Evolutionary conservation across 2,329 filamentous ascomycete genomes (phyloP), one percentile per base, ranked within the genome.

Genomic region (Dactylonectria estremocensis): DNA sequence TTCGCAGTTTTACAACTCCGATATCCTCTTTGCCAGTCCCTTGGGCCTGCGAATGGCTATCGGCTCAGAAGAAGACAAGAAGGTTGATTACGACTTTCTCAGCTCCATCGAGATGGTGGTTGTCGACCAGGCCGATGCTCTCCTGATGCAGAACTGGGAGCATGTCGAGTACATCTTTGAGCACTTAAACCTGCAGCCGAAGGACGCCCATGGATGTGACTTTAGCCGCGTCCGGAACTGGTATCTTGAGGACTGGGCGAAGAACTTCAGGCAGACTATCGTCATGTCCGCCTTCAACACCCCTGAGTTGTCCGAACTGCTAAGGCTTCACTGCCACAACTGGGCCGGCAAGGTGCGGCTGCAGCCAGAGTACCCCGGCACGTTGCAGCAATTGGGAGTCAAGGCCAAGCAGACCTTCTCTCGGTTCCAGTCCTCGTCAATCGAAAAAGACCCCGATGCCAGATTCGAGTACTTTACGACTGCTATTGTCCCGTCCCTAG

Each of bases 111-210:
- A 99, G 81, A 82, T 99, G 58, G 91, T 96, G 35, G 87, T 98
- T 53, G 87, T 97, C 68, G 96, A 99, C 79, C 95, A 98, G 81
- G 92, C 94, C 13, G 95, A 98, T 80, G 95, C 95, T 0, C 88
- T 98, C 48, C 89, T 97, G 9, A 98, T 98, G 95, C 96, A 99
- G 80, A 98, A 97, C 80, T 98, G 95, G 95, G 95, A 98, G 77
- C 95, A 99, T 78, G 89, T 98, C 68, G 93, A 97, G 79, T 93
- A 93, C 79, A 93, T 98, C 74, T 95, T 98, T 77, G 91, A 94
- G 69, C 94, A 97, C 79, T 88, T 99, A 69, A 99, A 99, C 79
- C 86, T 93, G 22, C 94, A 97, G 76, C 95, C 96, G 43, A 94
- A 92, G 77, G 93, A 97, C 74, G 89, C 94, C 1, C 95, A 98